A percentile compares a stretch with the other conserved stretches of the same genome.
phyloP scores from a whole-genome alignment of 208 protist genomes.

The Endotrypanum monterogeii region DNA sequence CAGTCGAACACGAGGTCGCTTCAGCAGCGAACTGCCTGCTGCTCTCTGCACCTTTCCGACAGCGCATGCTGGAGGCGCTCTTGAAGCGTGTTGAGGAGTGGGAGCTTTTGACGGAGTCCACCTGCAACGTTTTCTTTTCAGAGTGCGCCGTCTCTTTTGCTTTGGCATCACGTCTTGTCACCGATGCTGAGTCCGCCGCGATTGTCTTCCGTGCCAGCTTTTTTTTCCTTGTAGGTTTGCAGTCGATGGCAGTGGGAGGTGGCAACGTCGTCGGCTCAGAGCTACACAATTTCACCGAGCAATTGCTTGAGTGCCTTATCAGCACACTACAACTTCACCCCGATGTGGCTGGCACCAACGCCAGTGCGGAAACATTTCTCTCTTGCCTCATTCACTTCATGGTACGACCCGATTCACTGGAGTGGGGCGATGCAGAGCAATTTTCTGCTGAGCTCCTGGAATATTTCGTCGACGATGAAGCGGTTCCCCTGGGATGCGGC shows the following conservation, averaged over 20 bases:
- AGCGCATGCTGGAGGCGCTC: slow-evolving; percentile 25
- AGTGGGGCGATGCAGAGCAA: slow-evolving; percentile 12
- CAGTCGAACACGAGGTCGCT: slow-evolving; percentile 27
- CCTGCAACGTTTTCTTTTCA: not conserved
- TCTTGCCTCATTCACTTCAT: slow-evolving; percentile 52
- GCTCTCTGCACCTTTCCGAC: slow-evolving; percentile 34
- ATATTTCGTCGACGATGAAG: slow-evolving; percentile 55
- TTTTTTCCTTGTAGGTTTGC: slow-evolving; percentile 32
- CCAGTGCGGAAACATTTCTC: slow-evolving; percentile 25
- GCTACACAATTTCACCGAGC: slow-evolving; percentile 24
- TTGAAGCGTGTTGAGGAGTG: slow-evolving; percentile 14
- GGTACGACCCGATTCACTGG: slow-evolving; percentile 7
- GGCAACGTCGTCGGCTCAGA: not conserved
- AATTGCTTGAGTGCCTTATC: slow-evolving; percentile 49
- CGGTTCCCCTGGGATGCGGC: slow-evolving; percentile 59
- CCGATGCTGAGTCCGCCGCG: slow-evolving; percentile 26
- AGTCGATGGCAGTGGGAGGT: slow-evolving; percentile 9
- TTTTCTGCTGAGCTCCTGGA: slow-evolving; percentile 33
- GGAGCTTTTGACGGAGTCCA: not conserved
- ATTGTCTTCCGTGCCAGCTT: slow-evolving; percentile 36
- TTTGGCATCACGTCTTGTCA: slow-evolving; percentile 37
- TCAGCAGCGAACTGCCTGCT: slow-evolving; percentile 43
- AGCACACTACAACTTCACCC: slow-evolving; percentile 48
- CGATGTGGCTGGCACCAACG: slow-evolving; percentile 31
- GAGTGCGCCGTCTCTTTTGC: slow-evolving; percentile 34